phyloP scores from a whole-genome alignment of 2,329 filamentous ascomycete species.

The Trichoderma sp. region DNA sequence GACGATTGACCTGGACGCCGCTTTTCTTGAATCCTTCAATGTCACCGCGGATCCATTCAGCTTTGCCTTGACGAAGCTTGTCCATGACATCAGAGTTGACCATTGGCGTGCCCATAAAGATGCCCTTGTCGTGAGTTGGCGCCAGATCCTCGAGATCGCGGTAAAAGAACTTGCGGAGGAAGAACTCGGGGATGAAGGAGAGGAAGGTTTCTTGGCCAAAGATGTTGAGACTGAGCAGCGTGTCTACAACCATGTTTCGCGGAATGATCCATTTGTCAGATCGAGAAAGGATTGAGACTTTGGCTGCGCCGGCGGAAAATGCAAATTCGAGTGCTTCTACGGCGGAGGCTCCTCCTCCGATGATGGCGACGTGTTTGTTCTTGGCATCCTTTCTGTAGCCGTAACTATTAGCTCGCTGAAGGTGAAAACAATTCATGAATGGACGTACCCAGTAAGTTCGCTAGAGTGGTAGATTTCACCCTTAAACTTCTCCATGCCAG shows the following conservation, averaged over 20 bases:
- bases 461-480: constrained; percentile 76
- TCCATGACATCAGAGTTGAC: constrained; percentile 81
- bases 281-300: constrained; percentile 72
- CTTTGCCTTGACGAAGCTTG: constrained; percentile 69
- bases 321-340: constrained; percentile 84
- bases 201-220: constrained; percentile 75
- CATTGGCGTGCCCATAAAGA: constrained; percentile 87
- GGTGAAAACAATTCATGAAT: not conserved
- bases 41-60: constrained; percentile 80
- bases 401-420: constrained; percentile 25
- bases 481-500: constrained; percentile 70
- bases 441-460: constrained; percentile 61
- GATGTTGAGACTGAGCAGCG: constrained; percentile 74
- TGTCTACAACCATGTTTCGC: constrained; percentile 72
- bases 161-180: constrained; percentile 80
- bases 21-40: constrained; percentile 67
- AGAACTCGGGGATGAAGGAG: constrained; percentile 74
- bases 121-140: constrained; percentile 64
- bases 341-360: constrained; percentile 78
- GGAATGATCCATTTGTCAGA: constrained; percentile 89
- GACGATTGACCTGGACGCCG: constrained; percentile 68
- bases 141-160: constrained; percentile 75
- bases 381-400: constrained; percentile 61
- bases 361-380: constrained; percentile 73
- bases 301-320: constrained; percentile 62